Evolutionary conservation across 2,329 filamentous ascomycete genomes (phyloP).

Genomic region (Trichoderma endophyticum): DNA sequence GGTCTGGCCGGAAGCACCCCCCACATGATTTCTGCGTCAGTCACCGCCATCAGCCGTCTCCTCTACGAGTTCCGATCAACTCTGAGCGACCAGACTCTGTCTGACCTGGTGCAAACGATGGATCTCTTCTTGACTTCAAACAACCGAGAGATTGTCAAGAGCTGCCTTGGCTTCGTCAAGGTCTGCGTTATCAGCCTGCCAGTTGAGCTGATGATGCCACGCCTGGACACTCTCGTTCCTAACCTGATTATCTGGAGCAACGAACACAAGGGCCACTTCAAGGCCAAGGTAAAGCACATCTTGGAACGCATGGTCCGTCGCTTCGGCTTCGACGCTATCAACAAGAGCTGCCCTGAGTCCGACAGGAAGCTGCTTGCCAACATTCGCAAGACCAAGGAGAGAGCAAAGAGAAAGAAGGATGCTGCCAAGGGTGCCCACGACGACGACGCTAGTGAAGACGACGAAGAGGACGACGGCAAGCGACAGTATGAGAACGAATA

Average conservation of each 20-base stretch:
- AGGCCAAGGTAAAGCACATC: constrained; percentile 97
- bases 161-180: constrained; percentile 93
- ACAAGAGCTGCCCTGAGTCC: constrained; percentile 75
- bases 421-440: constrained; percentile 56
- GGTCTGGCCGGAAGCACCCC: constrained; percentile 89
- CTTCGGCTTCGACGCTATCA: constrained; percentile 79
- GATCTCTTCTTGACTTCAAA: constrained; percentile 94
- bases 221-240: constrained; percentile 74
- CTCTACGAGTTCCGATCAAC: constrained; percentile 82
- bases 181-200: constrained; percentile 87
- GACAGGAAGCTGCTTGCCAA: constrained; percentile 90
- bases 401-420: constrained; percentile 85
- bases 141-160: constrained; percentile 94
- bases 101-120: constrained; percentile 88
- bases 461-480: constrained; percentile 45
- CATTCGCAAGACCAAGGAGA: constrained; percentile 91
- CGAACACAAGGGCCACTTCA: constrained; percentile 97
- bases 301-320: constrained; percentile 89
- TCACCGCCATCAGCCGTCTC: constrained; percentile 89
- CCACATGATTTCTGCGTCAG: constrained; percentile 97
- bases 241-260: constrained; percentile 95
- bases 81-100: constrained; percentile 66
- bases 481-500: constrained; percentile 85
- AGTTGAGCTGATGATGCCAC: constrained; percentile 71
- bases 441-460: constrained; percentile 54